These are phyloP conservation scores for Inonotus obliquus DNA, from an alignment of 1,284 basidiomycete genomes.

Conservation along the genomic window DNA sequence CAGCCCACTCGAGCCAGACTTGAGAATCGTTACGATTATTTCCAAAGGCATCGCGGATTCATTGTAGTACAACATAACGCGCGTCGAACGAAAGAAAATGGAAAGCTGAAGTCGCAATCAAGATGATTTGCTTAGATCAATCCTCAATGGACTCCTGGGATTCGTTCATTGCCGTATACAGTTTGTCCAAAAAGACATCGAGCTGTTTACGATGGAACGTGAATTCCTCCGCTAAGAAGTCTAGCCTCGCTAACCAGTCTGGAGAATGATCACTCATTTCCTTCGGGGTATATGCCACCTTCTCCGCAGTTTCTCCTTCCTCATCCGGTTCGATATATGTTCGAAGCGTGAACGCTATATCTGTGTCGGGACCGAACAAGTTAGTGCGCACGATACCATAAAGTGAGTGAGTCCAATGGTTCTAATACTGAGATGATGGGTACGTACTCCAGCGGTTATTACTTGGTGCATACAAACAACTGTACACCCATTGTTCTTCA, in stretches of 20 bases:
- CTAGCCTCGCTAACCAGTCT: slow-evolving; percentile 51
- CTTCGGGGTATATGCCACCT: slow-evolving; percentile 58
- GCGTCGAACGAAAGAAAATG: not conserved
- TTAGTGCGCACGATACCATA: not conserved
- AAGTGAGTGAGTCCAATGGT: not conserved
- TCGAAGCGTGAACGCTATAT: slow-evolving; percentile 55
- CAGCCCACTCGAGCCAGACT: slow-evolving; percentile 6
- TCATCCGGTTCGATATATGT: slow-evolving; percentile 36
- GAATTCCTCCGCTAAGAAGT: slow-evolving; percentile 58
- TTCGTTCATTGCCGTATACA: slow-evolving; percentile 42
- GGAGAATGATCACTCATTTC: slow-evolving; percentile 54
- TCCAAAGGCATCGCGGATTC: not conserved
- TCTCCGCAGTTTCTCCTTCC: slow-evolving; percentile 28
- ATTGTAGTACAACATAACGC: slow-evolving; percentile 1
- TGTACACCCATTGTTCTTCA: slow-evolving; percentile 29
- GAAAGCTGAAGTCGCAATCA: not conserved
- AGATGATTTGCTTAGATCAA: not conserved
- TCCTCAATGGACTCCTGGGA: slow-evolving; percentile 27
- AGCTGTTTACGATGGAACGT: slow-evolving; percentile 64
- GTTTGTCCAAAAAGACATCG: slow-evolving; percentile 54
- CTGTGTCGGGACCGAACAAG: slow-evolving; percentile 34
- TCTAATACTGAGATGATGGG: not conserved
- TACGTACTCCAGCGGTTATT: slow-evolving; percentile 13
- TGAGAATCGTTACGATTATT: not conserved
- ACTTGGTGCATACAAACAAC: slow-evolving; percentile 30